Base-by-base conservation (phyloP, 805 yeast genomes). In the Nakazawaea populi region DNA sequence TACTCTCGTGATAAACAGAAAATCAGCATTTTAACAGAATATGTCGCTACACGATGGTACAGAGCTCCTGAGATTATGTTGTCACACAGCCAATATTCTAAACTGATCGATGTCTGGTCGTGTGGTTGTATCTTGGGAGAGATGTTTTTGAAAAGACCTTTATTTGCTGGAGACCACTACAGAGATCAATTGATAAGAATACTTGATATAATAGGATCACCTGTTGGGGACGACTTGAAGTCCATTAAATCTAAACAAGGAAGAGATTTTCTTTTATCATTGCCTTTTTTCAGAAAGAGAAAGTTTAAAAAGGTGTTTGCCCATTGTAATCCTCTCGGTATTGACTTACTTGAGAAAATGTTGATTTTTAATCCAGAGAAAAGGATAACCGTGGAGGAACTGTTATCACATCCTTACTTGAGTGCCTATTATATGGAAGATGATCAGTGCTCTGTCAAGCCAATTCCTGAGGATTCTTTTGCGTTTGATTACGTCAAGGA, bases 1-100 rank as follows among this genome's bases (percentile, higher is more conserved):
- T 61, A 73, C 53, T 43, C 47, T 5, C 58, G 54, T 31, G 60
- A 61, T 43, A 61, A 60, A 38, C 62, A 51, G 11, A 54, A 58
- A 14, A 63, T 70, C 29, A 63, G 85, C 0, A 76, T 77, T 55
- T 71, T 86, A 70, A 87, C 92, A 0, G 92, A 87, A 61, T 87
- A 87, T 57, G 94, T 87, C 4, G 92, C 92, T 3, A 87, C 94
- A 7, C 71, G 94, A 58, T 87, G 92, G 92, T 87, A 87, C 62
- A 69, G 94, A 48, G 92, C 92, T 0, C 92, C 92, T 0, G 94
- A 87, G 63, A 84, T 87, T 52, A 87, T 87, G 92, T 67, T 87
- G 30, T 80, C 88, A 1, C 75, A 79, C 53, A 82, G 87, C 40
- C 83, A 83, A 58, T 87, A 87, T 56, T 78, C 91, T 2, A 80